phyloP scores from a whole-genome alignment of 768 basidiomycete species.

The Lactarius sp. region DNA sequence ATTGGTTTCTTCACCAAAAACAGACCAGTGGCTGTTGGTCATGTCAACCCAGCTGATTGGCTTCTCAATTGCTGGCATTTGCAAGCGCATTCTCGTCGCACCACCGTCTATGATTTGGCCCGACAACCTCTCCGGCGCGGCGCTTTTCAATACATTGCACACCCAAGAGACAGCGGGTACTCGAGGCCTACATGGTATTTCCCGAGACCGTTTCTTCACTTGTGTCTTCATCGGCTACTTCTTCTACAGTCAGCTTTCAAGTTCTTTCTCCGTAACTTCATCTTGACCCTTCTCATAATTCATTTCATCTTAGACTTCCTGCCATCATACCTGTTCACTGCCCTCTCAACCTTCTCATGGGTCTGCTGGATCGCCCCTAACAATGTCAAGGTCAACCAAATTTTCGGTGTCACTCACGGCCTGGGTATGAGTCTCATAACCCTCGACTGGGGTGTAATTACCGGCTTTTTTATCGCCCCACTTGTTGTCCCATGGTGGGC shows the following conservation, averaged over 20 bases:
- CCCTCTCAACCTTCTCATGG: slow-evolving; percentile 40
- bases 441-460: slow-evolving; percentile 78
- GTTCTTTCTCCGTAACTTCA: slow-evolving; percentile 48
- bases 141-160: slow-evolving; percentile 44
- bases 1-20: not conserved
- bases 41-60: slow-evolving; percentile 42
- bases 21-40: slow-evolving; percentile 37
- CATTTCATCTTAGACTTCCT: slow-evolving; percentile 1
- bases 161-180: slow-evolving; percentile 39
- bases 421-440: slow-evolving; percentile 61
- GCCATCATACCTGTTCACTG: slow-evolving; percentile 22
- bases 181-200: slow-evolving; percentile 42
- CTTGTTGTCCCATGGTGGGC: slow-evolving; percentile 84
- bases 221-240: slow-evolving; percentile 37
- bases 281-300: slow-evolving; percentile 28
- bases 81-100: slow-evolving; percentile 41
- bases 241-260: slow-evolving; percentile 48
- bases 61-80: slow-evolving; percentile 41
- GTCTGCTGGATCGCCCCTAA: slow-evolving; percentile 66
- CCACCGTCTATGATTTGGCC: slow-evolving; percentile 47
- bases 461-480: slow-evolving; percentile 61
- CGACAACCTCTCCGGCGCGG: slow-evolving; percentile 38
- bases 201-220: slow-evolving; percentile 51
- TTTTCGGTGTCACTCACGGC: slow-evolving; percentile 56
- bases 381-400: slow-evolving; percentile 63